Evolutionary conservation across 2,329 filamentous ascomycete genomes (phyloP).

Genomic region (Hypoxylon sp.): DNA sequence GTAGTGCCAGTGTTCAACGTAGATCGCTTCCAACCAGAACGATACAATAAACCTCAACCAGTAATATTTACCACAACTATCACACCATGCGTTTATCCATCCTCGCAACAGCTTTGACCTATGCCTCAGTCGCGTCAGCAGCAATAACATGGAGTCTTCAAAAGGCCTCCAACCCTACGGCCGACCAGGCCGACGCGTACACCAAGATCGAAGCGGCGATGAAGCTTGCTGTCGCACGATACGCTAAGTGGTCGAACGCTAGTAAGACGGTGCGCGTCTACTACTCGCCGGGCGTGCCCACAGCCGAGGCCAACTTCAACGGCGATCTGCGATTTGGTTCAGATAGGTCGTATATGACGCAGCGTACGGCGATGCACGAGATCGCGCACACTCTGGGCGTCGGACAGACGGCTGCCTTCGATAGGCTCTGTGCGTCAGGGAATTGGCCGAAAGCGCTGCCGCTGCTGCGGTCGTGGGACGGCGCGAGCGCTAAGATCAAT

Average conservation of each 20-base stretch:
- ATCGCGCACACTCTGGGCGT: constrained; percentile 64
- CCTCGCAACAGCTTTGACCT: constrained; percentile 51
- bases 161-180: constrained; percentile 57
- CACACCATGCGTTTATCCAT: constrained; percentile 57
- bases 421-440: constrained; percentile 57
- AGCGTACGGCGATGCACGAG: constrained; percentile 65
- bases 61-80: background rate
- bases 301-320: constrained; percentile 63
- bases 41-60: background rate
- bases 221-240: constrained; percentile 58
- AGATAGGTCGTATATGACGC: constrained; percentile 63
- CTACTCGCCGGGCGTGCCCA: constrained; percentile 62
- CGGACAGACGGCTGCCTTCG: constrained; percentile 61
- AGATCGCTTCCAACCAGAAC: constrained; percentile 19
- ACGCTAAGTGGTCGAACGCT: constrained; percentile 55
- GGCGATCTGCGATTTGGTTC: constrained; percentile 64
- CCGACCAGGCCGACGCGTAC: constrained; percentile 62
- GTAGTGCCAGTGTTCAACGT: constrained; percentile 4
- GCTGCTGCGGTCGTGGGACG: constrained; percentile 61
- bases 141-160: constrained; percentile 59
- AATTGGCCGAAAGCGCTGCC: constrained; percentile 60
- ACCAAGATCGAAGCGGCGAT: constrained; percentile 61
- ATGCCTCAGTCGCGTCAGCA: constrained; percentile 55
- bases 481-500: constrained; percentile 52
- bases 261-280: constrained; percentile 59